Percentiles rank a stretch among this genome's conserved stretches.
phyloP scores from a whole-genome alignment of 1,284 basidiomycete genomes.

The Apiotrichum akiyoshidainum region DNA sequence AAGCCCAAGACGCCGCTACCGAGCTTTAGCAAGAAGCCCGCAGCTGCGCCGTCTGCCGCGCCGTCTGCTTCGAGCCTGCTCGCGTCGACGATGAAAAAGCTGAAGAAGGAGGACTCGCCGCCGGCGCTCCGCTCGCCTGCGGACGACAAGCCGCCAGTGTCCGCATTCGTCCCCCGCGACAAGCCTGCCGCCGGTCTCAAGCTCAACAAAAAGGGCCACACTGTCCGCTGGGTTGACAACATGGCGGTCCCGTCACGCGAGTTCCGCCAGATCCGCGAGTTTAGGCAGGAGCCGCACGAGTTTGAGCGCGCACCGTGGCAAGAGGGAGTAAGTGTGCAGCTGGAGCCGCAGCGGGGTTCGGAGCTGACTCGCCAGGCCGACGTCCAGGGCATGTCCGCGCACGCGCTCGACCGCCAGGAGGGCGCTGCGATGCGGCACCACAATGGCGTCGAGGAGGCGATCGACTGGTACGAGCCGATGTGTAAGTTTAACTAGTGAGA shows the following conservation, averaged over 20 bases:
- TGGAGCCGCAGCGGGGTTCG: neutral
- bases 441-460: constrained; percentile 22
- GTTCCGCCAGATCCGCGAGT: constrained; percentile 28
- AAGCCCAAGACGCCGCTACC: constrained; percentile 29
- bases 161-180: neutral
- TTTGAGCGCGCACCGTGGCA: constrained; percentile 33
- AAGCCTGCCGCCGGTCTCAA: constrained; percentile 14
- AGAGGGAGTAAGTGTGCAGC: constrained; percentile 10
- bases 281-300: constrained; percentile 35
- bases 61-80: constrained; percentile 5
- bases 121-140: neutral
- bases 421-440: constrained; percentile 30
- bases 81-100: constrained; percentile 10
- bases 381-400: constrained; percentile 27
- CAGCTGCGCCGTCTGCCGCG: neutral
- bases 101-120: constrained; percentile 16
- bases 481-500: neutral
- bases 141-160: neutral
- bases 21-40: constrained; percentile 27
- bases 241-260: constrained; percentile 20
- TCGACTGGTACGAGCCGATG: constrained; percentile 38
- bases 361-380: constrained; percentile 17
- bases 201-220: constrained; percentile 37
- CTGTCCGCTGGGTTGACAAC: constrained; percentile 34
- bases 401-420: constrained; percentile 36